Evolutionary conservation across 352 stramenopile genomes (phyloP).

Genomic region (Globisporangium parvum): DNA sequence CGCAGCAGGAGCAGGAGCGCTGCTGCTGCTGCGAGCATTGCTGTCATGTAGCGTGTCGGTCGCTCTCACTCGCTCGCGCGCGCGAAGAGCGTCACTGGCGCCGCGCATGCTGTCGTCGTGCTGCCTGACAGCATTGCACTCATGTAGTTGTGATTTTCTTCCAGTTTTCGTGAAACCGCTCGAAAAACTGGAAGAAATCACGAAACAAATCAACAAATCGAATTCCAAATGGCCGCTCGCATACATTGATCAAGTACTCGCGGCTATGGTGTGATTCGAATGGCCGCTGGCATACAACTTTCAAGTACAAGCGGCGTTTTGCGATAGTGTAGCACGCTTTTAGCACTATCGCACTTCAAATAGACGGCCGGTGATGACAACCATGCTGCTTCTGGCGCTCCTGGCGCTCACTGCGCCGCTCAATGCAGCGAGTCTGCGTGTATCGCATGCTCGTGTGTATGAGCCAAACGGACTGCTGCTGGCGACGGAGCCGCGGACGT

Average conservation of each 20-base stretch:
- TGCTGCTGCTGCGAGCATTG: neutral
- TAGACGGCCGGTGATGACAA: no score
- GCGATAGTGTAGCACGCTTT: no score
- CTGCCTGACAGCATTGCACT: neutral
- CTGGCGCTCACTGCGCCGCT: no score
- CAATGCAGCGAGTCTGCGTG: neutral
- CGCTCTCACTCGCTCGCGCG: neutral
- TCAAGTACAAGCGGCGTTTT: no score
- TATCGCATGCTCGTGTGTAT: slow-evolving; percentile 3
- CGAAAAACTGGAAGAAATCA: no score
- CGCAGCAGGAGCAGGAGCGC: neutral
- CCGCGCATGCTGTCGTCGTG: neutral
- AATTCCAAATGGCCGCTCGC: no score
- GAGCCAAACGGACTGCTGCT: neutral
- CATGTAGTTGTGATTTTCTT: neutral
- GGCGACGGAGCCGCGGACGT: neutral
- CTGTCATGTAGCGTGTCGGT: neutral
- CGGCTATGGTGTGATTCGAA: no score
- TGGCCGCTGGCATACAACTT: no score
- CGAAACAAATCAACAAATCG: no score
- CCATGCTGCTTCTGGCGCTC: neutral
- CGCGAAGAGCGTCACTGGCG: slow-evolving; percentile 1
- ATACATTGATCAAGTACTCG: no score
- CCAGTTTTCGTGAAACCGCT: neutral
- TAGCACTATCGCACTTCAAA: no score